These are phyloP conservation scores for Clavispora asparagi DNA, from an alignment of 805 yeast species.

Conservation along the genomic window DNA sequence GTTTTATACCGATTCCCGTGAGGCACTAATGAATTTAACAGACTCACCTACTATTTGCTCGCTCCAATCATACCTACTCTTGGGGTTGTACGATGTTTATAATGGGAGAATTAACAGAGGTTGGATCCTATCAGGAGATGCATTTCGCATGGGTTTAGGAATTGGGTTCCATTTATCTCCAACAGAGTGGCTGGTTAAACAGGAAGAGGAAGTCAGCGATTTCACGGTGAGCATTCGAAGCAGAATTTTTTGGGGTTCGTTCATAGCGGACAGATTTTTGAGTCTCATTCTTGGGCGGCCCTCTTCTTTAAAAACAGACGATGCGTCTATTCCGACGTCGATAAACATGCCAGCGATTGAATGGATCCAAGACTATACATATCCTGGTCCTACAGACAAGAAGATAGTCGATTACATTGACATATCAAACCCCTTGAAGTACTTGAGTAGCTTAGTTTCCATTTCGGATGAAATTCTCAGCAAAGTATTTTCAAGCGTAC, in stretches of 20 bases:
- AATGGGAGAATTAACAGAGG: constrained; percentile 10
- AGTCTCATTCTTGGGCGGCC: constrained; percentile 11
- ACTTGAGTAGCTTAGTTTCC: constrained; percentile 4
- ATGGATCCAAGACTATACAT: constrained; percentile 9
- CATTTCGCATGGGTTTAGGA: constrained; percentile 10
- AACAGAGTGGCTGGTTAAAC: constrained; percentile 6
- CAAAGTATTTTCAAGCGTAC: constrained; percentile 2
- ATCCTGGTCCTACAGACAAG: constrained; percentile 5
- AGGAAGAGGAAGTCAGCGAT: constrained; percentile 2
- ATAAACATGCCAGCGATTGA: constrained; percentile 11
- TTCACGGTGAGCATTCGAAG: constrained; percentile 8
- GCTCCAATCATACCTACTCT: constrained; percentile 10
- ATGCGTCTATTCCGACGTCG: constrained; percentile 7
- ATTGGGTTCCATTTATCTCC: constrained; percentile 11
- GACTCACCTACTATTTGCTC: constrained; percentile 9
- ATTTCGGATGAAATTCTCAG: constrained; percentile 10
- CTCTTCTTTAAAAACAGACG: constrained; percentile 5
- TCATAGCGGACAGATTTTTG: constrained; percentile 11
- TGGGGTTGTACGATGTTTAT: constrained; percentile 12
- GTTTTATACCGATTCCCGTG: constrained; percentile 7
- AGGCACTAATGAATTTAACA: constrained; percentile 5
- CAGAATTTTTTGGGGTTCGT: constrained; percentile 12
- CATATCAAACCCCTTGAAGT: constrained; percentile 8
- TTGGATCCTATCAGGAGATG: constrained; percentile 12
- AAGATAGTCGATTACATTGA: constrained; percentile 6